Percentiles rank a stretch among this genome's conserved stretches.
phyloP scores from a whole-genome alignment of 805 yeast genomes.

The Metschnikowia amazonensis region DNA sequence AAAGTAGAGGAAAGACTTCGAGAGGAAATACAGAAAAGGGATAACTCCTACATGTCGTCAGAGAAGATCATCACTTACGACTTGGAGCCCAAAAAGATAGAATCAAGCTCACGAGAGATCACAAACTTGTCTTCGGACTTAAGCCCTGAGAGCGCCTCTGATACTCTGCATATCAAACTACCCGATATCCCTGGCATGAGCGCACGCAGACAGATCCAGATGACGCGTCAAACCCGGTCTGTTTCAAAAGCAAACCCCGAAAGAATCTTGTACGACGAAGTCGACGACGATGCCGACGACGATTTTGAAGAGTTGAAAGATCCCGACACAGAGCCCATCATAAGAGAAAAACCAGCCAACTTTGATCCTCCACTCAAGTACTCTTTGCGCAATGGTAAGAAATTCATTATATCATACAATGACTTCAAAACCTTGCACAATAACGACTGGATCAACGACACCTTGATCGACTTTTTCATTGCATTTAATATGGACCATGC shows the following conservation, averaged over 20 bases:
- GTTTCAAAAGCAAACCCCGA: conserved; percentile 4
- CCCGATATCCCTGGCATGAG: neutral
- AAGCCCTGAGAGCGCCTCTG: neutral
- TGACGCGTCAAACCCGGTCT: conserved; percentile 1
- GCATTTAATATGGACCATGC: conserved; percentile 49
- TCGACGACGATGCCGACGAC: conserved; percentile 3
- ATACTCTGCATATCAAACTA: neutral
- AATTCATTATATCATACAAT: conserved; percentile 54
- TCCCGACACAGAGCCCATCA: conserved; percentile 2
- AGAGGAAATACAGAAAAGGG: conserved; percentile 9
- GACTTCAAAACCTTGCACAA: conserved; percentile 80
- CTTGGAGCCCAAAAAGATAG: neutral
- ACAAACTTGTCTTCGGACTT: neutral
- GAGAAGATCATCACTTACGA: neutral
- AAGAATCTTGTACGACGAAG: conserved; percentile 4
- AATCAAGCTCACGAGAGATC: neutral
- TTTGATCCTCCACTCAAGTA: conserved; percentile 48
- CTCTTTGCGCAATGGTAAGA: conserved; percentile 50
- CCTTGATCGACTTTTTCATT: conserved; percentile 79
- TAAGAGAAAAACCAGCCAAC: conserved; percentile 29
- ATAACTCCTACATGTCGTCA: conserved; percentile 4
- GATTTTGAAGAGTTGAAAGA: neutral
- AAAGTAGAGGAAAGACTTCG: conserved; percentile 1
- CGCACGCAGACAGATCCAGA: neutral
- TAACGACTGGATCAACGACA: conserved; percentile 87